Base-by-base conservation (phyloP, 192 early-diverging fungal genomes). In the Obelidium mucronatum region DNA sequence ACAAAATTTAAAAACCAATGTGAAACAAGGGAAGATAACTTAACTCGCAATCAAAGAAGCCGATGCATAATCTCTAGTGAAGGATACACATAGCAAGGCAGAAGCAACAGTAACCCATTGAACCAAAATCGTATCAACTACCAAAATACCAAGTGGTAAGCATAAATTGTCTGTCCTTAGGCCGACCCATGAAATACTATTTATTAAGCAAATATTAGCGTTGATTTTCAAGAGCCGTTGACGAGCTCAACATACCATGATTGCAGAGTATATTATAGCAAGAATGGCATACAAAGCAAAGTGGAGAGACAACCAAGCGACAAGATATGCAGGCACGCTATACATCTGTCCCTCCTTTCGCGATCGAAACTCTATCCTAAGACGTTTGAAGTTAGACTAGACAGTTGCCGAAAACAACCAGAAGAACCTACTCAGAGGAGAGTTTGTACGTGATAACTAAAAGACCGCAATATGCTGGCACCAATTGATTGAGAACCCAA, bases 321-420 rank as follows among this genome's bases (percentile, higher is more conserved):
- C n/a, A 1, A 85, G 68, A 73, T 83, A 85, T 1, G 84, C 64
- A 6, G 75, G 58, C 15, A 81, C 79, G 8, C 74, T 61, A 55
- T 85, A 85, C 84, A 85, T 85, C 74, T 68, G 80, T 85, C 84
- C 26, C 59, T 60, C 6, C 81, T 65, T 44, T 85, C 84, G 5
- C 80, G 62, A 55, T 85, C 84, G 69, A 85, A 85, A 79, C 39
- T 80, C 54, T 42, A 85, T 76, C 40, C 80, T 81, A 58, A 1
- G 31, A 30, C 13, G 24, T 17, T 0, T 1, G 64, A 51, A 3
- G 48, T 2, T 48, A 2, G 64, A 30, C 1, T 64, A 48, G 8
- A 58, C 24, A 8, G 0, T 22, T 22, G 5, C 19, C 15, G 22
- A 11, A 2, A 22, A n/a, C 13, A 66, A 61, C 44, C 40, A n/a